Base-by-base conservation (phyloP, 176 grass and related monocot species). In the Raddia guianensis region DNA sequence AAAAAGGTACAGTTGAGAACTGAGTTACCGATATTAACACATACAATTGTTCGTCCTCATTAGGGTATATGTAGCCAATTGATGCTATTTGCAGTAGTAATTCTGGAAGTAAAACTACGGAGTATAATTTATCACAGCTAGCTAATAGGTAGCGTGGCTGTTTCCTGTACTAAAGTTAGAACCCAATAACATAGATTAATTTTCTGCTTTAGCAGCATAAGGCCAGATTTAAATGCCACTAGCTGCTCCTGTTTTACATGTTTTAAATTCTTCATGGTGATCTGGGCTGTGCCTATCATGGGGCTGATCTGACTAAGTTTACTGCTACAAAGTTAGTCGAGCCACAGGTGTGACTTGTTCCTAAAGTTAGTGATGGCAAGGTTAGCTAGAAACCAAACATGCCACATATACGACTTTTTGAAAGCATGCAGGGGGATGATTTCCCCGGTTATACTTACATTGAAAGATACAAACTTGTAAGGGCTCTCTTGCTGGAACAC, bases 381-480 rank as follows among this genome's bases (percentile, higher is more conserved):
- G 27, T 27, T 27, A 27, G 1, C 27, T 27, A 27, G 27, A 0
- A 27, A 27, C 27, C 27, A 27, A 27, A 27, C 27, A 27, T 27
- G 27, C 27, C 27, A 27, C 27, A 27, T 27, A 27, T 27, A 27
- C 27, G 43, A 40, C 37, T 18, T 18, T 80, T 2, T 46, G 27
- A 27, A 45, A 82, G 63, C 11, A 70, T 66, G 48, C 65, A 8
- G 50, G n/a, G 15, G 73, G 18, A 81, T 77, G 50, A 15, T 54
- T 78, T 55, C 16, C n/a, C 32, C 33, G 3, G 3, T 78, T 35
- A 8, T 73, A 42, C 73, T 86, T 72, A 86, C 91, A 65, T 94
- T 85, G 75, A 91, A 94, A 15, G 88, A 87, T 18, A 80, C 65
- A 82, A 91, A 88, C 27, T 88, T 91, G 85, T 86, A 94, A 63